Evolutionary conservation across 257 asterid genomes (phyloP).

Genomic region (Nicotiana paniculata): DNA sequence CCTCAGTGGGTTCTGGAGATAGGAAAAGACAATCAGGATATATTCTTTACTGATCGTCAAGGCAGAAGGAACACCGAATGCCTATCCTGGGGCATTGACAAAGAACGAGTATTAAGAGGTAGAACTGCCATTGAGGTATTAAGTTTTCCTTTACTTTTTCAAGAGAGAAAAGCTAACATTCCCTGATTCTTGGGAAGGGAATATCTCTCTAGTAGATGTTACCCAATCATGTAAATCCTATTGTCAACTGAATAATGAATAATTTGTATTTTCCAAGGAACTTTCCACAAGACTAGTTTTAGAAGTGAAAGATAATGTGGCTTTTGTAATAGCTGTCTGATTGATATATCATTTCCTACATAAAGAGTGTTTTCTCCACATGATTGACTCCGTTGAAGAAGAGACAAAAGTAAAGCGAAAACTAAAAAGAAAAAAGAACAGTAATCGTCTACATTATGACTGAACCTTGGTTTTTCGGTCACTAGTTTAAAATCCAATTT

Average conservation of each 20-base stretch:
- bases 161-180: background rate
- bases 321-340: background rate
- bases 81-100: conserved; percentile 77
- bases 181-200: background rate
- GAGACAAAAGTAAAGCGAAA: background rate
- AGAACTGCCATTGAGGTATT: conserved; percentile 72
- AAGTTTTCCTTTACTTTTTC: conserved; percentile 5
- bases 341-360: background rate
- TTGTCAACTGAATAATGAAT: background rate
- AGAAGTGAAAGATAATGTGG: background rate
- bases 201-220: background rate
- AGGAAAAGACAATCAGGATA: conserved; percentile 66
- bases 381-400: background rate
- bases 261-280: background rate
- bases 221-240: background rate
- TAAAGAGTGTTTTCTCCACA: background rate
- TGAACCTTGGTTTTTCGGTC: background rate
- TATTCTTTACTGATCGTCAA: conserved; percentile 72
- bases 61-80: conserved; percentile 75
- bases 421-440: background rate
- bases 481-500: background rate
- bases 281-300: background rate
- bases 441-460: background rate
- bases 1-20: conserved; percentile 81
- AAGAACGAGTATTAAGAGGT: conserved; percentile 64